phyloP scores from a whole-genome alignment of 805 yeast genomes.

The Schizosaccharomyces octosporus region DNA sequence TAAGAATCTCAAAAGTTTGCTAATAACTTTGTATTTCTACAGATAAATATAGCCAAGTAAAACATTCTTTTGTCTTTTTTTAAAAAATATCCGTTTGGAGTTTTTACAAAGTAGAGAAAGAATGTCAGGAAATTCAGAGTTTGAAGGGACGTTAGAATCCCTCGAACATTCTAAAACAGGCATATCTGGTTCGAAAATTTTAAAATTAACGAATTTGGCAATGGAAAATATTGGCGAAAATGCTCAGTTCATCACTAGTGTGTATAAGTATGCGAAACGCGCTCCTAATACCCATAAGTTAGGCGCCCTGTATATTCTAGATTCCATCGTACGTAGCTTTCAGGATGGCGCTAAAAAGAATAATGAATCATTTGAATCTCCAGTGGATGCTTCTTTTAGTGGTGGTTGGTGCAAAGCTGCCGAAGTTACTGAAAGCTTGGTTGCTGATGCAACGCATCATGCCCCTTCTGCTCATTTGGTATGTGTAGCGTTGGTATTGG shows the following conservation, averaged over 20 bases:
- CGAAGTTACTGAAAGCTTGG: conserved; percentile 34
- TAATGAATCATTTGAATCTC: conserved; percentile 30
- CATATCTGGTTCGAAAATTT: not conserved
- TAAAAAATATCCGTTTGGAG: no score
- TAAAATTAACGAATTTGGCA: not conserved
- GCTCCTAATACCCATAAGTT: conserved; percentile 63
- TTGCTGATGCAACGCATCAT: conserved; percentile 34
- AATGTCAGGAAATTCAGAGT: not conserved
- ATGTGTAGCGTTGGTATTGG: not conserved
- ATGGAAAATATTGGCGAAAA: not conserved
- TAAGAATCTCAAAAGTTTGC: no score
- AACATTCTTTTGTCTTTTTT: no score
- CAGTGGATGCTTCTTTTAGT: conserved; percentile 27
- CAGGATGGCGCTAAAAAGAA: conserved; percentile 45
- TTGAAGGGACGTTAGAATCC: not conserved
- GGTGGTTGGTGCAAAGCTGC: conserved; percentile 38
- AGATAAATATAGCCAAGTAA: no score
- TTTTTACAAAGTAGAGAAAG: no score
- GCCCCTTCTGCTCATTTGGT: conserved; percentile 28
- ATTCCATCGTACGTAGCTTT: conserved; percentile 70
- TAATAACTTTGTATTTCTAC: no score
- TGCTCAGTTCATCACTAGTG: conserved; percentile 9
- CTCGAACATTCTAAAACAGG: not conserved
- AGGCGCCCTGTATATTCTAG: conserved; percentile 76
- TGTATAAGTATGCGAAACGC: conserved; percentile 43